Percentiles rank a stretch among this genome's conserved stretches.
Conservation (phyloP, 139 green algal species). For the Asterochloris erici region DNA sequence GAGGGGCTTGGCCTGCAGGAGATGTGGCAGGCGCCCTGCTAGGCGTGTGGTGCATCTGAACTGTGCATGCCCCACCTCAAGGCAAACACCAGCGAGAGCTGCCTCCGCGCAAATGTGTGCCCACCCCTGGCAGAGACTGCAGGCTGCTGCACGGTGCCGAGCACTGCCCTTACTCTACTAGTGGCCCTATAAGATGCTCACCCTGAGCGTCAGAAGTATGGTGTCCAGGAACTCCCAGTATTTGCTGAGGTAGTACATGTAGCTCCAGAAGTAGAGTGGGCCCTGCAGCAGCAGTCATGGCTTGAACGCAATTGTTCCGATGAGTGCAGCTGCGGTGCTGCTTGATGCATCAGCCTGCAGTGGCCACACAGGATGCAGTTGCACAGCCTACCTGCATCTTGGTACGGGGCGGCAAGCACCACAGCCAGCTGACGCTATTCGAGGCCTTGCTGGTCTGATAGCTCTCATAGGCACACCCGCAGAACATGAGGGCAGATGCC, state of each 20-base stretch:
- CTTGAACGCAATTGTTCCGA: too few species aligned
- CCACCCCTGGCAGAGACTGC: neutral
- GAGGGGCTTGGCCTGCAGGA: conserved; percentile 33
- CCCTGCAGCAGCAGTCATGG: conserved; percentile 4
- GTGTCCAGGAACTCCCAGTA: conserved; percentile 60
- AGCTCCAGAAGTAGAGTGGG: conserved; percentile 42
- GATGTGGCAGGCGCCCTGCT: neutral
- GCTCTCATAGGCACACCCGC: conserved; percentile 4
- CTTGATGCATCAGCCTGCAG: neutral
- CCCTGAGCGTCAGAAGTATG: conserved; percentile 41
- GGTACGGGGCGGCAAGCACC: conserved; percentile 27
- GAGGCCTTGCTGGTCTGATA: neutral
- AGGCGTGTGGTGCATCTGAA: neutral
- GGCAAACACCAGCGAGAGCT: too few species aligned
- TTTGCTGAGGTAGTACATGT: conserved; percentile 56
- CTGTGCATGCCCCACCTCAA: neutral
- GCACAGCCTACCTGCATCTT: neutral
- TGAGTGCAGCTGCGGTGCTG: neutral
- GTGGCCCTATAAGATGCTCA: neutral
- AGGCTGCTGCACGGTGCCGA: neutral
- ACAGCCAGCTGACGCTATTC: conserved; percentile 16
- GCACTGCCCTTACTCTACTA: too few species aligned
- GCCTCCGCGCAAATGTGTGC: too few species aligned
- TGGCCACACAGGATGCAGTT: neutral
- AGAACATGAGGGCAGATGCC: conserved; percentile 31